Percentiles rank a stretch among this genome's conserved stretches.
phyloP scores from a whole-genome alignment of 1,284 basidiomycete species.

The Leccinum pachyderme region DNA sequence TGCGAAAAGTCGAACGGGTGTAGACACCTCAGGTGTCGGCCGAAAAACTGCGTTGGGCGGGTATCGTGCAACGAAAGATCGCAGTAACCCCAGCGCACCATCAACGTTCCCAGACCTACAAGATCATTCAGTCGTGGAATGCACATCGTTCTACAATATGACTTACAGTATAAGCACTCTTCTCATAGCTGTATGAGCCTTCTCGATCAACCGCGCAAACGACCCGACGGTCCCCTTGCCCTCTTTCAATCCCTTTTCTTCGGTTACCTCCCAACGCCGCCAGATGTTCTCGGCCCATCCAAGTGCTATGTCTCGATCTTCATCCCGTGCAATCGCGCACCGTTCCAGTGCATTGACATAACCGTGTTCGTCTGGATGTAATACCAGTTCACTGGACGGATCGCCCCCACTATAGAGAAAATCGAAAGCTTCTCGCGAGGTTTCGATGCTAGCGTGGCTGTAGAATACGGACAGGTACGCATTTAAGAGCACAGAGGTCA shows the following conservation, averaged over 20 bases:
- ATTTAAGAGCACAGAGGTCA: slow-evolving; percentile 70
- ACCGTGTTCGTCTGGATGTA: slow-evolving; percentile 50
- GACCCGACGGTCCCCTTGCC: slow-evolving; percentile 23
- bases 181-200: slow-evolving; percentile 62
- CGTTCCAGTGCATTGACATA: slow-evolving; percentile 70
- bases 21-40: slow-evolving; percentile 4
- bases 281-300: slow-evolving; percentile 58
- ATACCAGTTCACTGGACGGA: slow-evolving; percentile 19
- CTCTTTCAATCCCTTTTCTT: slow-evolving; percentile 33
- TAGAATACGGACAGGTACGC: slow-evolving; percentile 82
- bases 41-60: slow-evolving; percentile 45
- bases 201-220: slow-evolving; percentile 51
- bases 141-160: background rate
- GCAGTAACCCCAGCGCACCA: slow-evolving; percentile 51
- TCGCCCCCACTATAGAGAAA: slow-evolving; percentile 38
- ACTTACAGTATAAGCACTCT: slow-evolving; percentile 60
- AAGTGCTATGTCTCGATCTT: slow-evolving; percentile 48
- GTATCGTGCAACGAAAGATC: slow-evolving; percentile 56
- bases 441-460: slow-evolving; percentile 55
- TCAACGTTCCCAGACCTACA: slow-evolving; percentile 51
- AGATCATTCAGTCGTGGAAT: slow-evolving; percentile 1
- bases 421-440: slow-evolving; percentile 47
- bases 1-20: slow-evolving; percentile 17
- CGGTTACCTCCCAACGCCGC: slow-evolving; percentile 51
- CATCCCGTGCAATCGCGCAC: slow-evolving; percentile 47